These are phyloP conservation scores for Parathielavia appendiculata DNA, from an alignment of 495 filamentous ascomycete genomes.

Conservation along the genomic window DNA sequence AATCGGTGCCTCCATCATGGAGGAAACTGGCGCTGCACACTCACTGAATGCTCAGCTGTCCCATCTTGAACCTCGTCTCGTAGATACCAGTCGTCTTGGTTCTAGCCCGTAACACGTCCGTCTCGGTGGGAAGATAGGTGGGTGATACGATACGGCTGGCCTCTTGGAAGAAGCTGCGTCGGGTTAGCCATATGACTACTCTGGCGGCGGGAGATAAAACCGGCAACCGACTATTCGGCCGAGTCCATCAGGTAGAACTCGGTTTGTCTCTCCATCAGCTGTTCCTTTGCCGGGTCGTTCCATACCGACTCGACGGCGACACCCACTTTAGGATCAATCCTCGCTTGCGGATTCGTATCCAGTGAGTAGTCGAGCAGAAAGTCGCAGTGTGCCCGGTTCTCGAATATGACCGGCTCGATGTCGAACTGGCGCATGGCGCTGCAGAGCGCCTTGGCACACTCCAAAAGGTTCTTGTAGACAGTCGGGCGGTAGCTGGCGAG, in stretches of 20 bases:
- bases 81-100: constrained; percentile 99
- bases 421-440: constrained; percentile 82
- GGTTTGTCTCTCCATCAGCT: constrained; percentile 85
- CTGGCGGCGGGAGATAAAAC: too few relatives aligned
- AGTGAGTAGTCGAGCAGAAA: constrained; percentile 84
- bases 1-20: not conserved
- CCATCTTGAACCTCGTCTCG: constrained; percentile 97
- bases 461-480: constrained; percentile 95
- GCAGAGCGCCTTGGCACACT: constrained; percentile 91
- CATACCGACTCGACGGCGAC: constrained; percentile 80
- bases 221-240: constrained; percentile 79
- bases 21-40: constrained; percentile 27
- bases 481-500: constrained; percentile 88
- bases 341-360: constrained; percentile 78
- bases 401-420: constrained; percentile 65
- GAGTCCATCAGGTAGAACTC: constrained; percentile 99
- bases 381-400: constrained; percentile 66
- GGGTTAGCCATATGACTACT: constrained; percentile 6
- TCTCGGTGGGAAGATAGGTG: constrained; percentile 85
- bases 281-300: constrained; percentile 80
- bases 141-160: constrained; percentile 75
- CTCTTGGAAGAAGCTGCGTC: constrained; percentile 85
- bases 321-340: constrained; percentile 72
- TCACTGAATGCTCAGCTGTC: constrained; percentile 96
- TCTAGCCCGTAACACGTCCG: constrained; percentile 88